Percentiles rank a stretch among this genome's conserved stretches.
These are phyloP conservation scores for Beauveria rudraprayagi DNA, from an alignment of 2,329 filamentous ascomycete genomes.

Conservation along the genomic window DNA sequence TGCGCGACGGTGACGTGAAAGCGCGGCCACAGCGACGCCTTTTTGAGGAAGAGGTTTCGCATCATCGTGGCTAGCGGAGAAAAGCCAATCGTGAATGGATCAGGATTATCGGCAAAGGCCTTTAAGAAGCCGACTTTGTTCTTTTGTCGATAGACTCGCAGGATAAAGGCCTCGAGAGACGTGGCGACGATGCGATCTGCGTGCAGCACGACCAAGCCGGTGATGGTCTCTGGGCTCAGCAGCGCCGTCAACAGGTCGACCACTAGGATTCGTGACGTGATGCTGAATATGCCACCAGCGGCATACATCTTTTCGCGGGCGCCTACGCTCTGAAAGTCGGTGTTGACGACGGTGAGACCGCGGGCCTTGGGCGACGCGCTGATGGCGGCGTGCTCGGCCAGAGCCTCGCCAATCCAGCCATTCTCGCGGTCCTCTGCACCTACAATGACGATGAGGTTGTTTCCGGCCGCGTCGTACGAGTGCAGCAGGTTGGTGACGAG, in stretches of 20 bases:
- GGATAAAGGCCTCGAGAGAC: conserved; percentile 87
- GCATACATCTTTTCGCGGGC: conserved; percentile 87
- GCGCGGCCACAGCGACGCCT: conserved; percentile 82
- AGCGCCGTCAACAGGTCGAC: conserved; percentile 85
- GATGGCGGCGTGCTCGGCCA: conserved; percentile 91
- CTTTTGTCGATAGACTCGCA: conserved; percentile 87
- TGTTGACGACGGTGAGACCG: conserved; percentile 87
- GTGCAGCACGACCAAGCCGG: conserved; percentile 79
- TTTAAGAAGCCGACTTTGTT: conserved; percentile 94
- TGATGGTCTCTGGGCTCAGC: conserved; percentile 74
- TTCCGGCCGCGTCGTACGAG: conserved; percentile 91
- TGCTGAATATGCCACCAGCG: conserved; percentile 84
- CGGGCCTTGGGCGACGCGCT: conserved; percentile 75
- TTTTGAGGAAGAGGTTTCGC: conserved; percentile 78
- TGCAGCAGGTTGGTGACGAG: conserved; percentile 94
- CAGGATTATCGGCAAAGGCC: conserved; percentile 88
- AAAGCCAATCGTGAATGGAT: conserved; percentile 83
- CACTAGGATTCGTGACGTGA: conserved; percentile 90
- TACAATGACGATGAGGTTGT: conserved; percentile 82
- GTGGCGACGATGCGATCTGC: conserved; percentile 82
- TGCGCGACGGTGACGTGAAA: conserved; percentile 88
- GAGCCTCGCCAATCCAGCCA: conserved; percentile 90
- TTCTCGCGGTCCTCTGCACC: conserved; percentile 91
- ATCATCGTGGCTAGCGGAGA: conserved; percentile 83
- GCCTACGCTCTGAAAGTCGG: conserved; percentile 80